Conservation (phyloP, 345 rosid species). For the Gossypium thurberi region DNA sequence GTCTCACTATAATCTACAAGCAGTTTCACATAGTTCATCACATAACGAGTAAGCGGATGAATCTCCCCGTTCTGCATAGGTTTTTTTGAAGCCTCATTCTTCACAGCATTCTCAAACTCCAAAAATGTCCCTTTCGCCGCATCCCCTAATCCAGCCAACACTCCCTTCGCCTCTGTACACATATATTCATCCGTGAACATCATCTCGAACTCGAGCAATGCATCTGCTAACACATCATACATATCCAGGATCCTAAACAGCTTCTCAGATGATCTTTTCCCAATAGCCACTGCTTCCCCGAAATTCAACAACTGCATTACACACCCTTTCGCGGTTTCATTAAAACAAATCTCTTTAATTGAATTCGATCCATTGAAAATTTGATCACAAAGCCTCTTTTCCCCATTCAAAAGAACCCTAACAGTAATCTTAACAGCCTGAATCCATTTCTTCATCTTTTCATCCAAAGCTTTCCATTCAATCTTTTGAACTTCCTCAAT, state of each 20-base stretch:
- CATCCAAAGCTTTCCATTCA: slow-evolving; percentile 87
- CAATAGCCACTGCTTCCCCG: slow-evolving; percentile 85
- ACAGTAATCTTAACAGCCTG: slow-evolving; percentile 73
- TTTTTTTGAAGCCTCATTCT: slow-evolving; percentile 64
- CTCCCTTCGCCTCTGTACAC: slow-evolving; percentile 57
- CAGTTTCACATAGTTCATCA: slow-evolving; percentile 87
- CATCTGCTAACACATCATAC: slow-evolving; percentile 76
- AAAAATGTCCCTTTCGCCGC: slow-evolving; percentile 84
- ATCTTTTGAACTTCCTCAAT: slow-evolving; percentile 93
- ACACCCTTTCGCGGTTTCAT: slow-evolving; percentile 76
- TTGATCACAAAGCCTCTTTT: slow-evolving; percentile 71
- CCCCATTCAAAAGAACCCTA: slow-evolving; percentile 67
- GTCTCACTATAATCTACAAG: slow-evolving; percentile 75
- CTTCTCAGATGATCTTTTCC: slow-evolving; percentile 81
- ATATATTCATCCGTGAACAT: slow-evolving; percentile 59
- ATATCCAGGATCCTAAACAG: slow-evolving; percentile 89
- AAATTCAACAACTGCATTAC: slow-evolving; percentile 87
- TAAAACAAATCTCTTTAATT: slow-evolving; percentile 68
- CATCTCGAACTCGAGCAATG: slow-evolving; percentile 42
- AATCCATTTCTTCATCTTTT: slow-evolving; percentile 97
- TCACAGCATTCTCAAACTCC: slow-evolving; percentile 84
- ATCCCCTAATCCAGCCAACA: slow-evolving; percentile 51
- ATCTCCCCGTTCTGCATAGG: slow-evolving; percentile 84
- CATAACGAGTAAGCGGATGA: slow-evolving; percentile 90
- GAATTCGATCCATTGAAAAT: slow-evolving; percentile 55